Evolutionary conservation across 768 basidiomycete genomes (phyloP).

Genomic region (Collybia nuda): DNA sequence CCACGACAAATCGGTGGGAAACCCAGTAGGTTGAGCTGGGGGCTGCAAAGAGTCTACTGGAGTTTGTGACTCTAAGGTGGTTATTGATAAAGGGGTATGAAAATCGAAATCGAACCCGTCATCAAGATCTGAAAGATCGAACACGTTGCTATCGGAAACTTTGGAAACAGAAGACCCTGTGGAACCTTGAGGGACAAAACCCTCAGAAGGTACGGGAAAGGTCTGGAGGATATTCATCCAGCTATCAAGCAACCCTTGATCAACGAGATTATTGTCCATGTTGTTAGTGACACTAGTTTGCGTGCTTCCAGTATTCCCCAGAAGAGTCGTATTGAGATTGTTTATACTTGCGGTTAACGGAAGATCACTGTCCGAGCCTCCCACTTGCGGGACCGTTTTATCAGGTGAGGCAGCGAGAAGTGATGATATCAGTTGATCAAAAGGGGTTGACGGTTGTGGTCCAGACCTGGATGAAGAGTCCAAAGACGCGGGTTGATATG

Average conservation of each 20-base stretch:
- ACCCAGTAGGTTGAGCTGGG: neutral
- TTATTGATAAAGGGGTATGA: neutral
- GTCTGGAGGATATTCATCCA: constrained; percentile 53
- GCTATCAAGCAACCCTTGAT: constrained; percentile 43
- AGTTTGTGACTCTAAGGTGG: constrained; percentile 10
- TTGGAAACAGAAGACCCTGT: neutral
- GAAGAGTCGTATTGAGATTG: neutral
- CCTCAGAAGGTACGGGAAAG: constrained; percentile 36
- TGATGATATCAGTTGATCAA: constrained; percentile 40
- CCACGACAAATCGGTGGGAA: neutral
- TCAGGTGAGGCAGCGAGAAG: constrained; percentile 30
- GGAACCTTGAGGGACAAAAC: constrained; percentile 15
- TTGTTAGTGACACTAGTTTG: neutral
- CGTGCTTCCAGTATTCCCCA: neutral
- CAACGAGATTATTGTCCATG: constrained; percentile 18
- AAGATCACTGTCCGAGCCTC: neutral
- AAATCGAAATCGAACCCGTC: constrained; percentile 11
- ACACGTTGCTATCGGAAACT: neutral
- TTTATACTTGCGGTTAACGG: constrained; percentile 2
- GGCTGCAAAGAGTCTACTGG: neutral
- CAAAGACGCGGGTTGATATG: constrained; percentile 4
- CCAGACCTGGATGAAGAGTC: constrained; percentile 4
- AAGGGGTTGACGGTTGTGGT: constrained; percentile 23
- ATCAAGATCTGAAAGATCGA: constrained; percentile 6
- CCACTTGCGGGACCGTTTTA: neutral